A percentile compares a stretch with the other conserved stretches of the same genome.
phyloP scores from a whole-genome alignment of 2,329 filamentous ascomycete genomes.

The Cryphonectria japonica region DNA sequence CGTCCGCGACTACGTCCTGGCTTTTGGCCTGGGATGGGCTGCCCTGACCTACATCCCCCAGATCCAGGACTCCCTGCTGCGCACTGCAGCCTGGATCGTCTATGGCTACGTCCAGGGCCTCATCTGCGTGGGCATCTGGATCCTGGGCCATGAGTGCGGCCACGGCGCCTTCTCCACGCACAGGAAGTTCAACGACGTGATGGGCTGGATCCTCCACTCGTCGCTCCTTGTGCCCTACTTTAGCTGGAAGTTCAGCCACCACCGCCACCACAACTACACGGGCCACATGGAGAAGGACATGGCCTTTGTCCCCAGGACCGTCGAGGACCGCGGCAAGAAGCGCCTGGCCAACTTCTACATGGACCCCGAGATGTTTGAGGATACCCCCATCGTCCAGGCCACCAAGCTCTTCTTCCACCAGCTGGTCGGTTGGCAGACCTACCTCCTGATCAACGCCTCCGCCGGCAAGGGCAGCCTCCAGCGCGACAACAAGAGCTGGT shows the following conservation, averaged over 20 bases:
- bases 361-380: constrained; percentile 61
- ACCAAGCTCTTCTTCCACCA: constrained; percentile 63
- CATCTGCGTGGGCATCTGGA: constrained; percentile 71
- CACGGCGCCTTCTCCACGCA: constrained; percentile 69
- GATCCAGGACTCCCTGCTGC: constrained; percentile 49
- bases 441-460: constrained; percentile 63
- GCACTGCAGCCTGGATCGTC: constrained; percentile 54
- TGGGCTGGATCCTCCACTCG: constrained; percentile 69
- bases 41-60: constrained; percentile 58
- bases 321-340: constrained; percentile 41
- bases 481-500: constrained; percentile 45
- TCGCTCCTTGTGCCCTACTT: constrained; percentile 71
- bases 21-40: constrained; percentile 51
- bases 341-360: constrained; percentile 46
- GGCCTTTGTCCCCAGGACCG: constrained; percentile 61
- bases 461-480: constrained; percentile 54
- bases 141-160: constrained; percentile 72
- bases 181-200: constrained; percentile 59
- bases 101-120: constrained; percentile 70
- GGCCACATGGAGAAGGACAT: constrained; percentile 71
- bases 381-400: constrained; percentile 62
- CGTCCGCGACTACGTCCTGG: constrained; percentile 57
- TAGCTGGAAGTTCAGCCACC: constrained; percentile 73
- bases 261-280: constrained; percentile 70
- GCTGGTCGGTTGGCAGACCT: constrained; percentile 66